A percentile compares a stretch with the other conserved stretches of the same genome.
Evolutionary conservation across 2,329 filamentous ascomycete genomes (phyloP).

Genomic region (Helicocarpus griseus): DNA sequence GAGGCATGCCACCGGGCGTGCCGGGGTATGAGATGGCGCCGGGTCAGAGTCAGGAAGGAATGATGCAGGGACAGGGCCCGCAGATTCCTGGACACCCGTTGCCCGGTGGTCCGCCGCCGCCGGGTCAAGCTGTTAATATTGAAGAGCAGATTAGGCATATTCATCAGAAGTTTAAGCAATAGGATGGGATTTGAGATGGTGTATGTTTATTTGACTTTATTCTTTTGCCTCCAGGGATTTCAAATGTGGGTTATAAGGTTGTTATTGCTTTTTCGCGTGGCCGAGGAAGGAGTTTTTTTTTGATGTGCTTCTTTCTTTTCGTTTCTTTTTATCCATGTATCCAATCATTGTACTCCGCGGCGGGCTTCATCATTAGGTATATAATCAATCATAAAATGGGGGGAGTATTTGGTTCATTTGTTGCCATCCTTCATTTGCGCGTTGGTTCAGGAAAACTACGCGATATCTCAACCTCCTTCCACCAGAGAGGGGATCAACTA

Average conservation of each 20-base stretch:
- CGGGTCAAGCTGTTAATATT: constrained; percentile 52
- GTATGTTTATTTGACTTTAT: too few relatives aligned
- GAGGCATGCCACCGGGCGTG: constrained; percentile 44
- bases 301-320: not conserved
- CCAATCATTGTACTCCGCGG: not conserved
- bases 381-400: not conserved
- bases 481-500: too few relatives aligned
- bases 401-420: too few relatives aligned
- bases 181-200: not conserved
- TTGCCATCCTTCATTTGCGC: too few relatives aligned
- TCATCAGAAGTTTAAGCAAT: constrained; percentile 45
- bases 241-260: not conserved
- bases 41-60: constrained; percentile 42
- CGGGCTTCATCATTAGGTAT: not conserved
- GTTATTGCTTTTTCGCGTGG: not conserved
- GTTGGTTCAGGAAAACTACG: too few relatives aligned
- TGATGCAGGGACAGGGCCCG: constrained; percentile 14
- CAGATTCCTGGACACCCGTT: constrained; percentile 11
- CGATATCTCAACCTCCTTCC: too few relatives aligned
- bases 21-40: constrained; percentile 1
- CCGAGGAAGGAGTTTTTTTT: too few relatives aligned
- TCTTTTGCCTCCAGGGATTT: not conserved
- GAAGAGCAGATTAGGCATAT: constrained; percentile 74
- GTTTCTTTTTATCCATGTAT: not conserved
- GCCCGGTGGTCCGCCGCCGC: constrained; percentile 15